Evolutionary conservation across 2,329 filamentous ascomycete species (phyloP).

Genomic region (Hymenoscyphus fructigenus): DNA sequence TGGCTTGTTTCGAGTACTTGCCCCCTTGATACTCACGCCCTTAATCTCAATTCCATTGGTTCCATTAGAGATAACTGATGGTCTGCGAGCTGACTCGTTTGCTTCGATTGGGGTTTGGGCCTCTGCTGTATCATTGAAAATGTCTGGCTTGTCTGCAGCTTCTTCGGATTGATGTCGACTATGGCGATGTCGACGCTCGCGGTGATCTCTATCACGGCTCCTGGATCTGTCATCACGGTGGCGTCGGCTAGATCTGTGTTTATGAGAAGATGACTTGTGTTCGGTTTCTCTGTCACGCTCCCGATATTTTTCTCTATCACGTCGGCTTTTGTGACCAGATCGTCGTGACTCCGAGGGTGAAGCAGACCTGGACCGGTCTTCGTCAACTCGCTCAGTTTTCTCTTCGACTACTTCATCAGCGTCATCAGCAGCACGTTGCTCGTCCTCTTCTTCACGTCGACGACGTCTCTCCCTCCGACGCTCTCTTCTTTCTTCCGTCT

Average conservation of each 20-base stretch:
- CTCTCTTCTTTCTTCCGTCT: conserved; percentile 35
- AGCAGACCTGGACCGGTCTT: conserved; percentile 62
- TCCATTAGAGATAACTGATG: conserved; percentile 24
- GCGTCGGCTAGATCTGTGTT: conserved; percentile 47
- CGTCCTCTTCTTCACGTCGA: conserved; percentile 31
- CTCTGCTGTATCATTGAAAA: conserved; percentile 12
- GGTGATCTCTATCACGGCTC: conserved; percentile 49
- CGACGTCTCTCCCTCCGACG: conserved; percentile 33
- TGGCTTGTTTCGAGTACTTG: conserved; percentile 29
- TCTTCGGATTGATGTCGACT: conserved; percentile 30
- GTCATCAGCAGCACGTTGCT: conserved; percentile 21
- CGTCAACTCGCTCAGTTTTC: conserved; percentile 42
- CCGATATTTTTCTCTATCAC: conserved; percentile 54
- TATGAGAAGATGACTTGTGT: conserved; percentile 41
- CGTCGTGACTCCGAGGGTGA: conserved; percentile 60
- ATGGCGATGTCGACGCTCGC: conserved; percentile 39
- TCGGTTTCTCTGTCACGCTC: conserved; percentile 45
- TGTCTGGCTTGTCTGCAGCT: conserved; percentile 18
- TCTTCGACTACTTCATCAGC: conserved; percentile 24
- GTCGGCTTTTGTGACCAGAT: conserved; percentile 60
- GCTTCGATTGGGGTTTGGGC: conserved; percentile 16
- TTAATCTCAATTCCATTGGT: conserved; percentile 35
- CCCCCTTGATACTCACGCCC: conserved; percentile 36
- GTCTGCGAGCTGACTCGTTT: conserved; percentile 22
- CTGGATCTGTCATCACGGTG: conserved; percentile 45